Evolutionary conservation across 1,284 basidiomycete species (phyloP).

Genomic region (Grifola frondosa): DNA sequence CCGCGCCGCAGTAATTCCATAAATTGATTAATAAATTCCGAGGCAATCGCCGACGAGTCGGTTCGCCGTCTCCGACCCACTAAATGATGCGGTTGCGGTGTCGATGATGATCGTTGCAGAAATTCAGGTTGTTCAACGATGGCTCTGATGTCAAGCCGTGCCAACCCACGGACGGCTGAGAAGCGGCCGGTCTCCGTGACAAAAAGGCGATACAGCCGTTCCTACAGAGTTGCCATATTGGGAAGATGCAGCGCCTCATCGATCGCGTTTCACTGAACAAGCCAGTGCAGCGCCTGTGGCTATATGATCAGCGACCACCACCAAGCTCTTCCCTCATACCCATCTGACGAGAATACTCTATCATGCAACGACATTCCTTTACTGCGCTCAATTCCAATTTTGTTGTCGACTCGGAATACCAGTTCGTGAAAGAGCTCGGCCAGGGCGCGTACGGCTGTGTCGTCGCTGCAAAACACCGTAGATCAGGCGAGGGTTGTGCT

Average conservation of each 20-base stretch:
- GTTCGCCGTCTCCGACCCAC: no score
- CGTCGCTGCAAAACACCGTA: constrained; percentile 80
- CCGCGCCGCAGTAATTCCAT: no score
- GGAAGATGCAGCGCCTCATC: constrained; percentile 13
- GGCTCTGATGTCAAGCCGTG: neutral
- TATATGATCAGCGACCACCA: constrained; percentile 1
- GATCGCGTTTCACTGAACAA: constrained; percentile 7
- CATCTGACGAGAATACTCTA: constrained; percentile 1
- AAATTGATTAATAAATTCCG: no score
- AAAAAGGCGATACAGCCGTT: no score
- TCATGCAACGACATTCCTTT: constrained; percentile 68
- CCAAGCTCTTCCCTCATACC: neutral
- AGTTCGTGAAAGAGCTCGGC: constrained; percentile 93
- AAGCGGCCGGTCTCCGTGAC: no score
- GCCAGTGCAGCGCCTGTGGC: neutral
- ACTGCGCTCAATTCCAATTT: constrained; percentile 81
- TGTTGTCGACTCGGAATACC: constrained; percentile 88
- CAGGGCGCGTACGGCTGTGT: constrained; percentile 95
- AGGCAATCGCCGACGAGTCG: no score
- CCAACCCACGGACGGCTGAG: constrained; percentile 6
- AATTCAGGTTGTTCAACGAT: no score
- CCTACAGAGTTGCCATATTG: constrained; percentile 8
- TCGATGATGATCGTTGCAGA: neutral
- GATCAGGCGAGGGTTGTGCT: constrained; percentile 87
- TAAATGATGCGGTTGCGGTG: no score